Evolutionary conservation across 768 basidiomycete species (phyloP).

Genomic region (Tulasnella sp.): DNA sequence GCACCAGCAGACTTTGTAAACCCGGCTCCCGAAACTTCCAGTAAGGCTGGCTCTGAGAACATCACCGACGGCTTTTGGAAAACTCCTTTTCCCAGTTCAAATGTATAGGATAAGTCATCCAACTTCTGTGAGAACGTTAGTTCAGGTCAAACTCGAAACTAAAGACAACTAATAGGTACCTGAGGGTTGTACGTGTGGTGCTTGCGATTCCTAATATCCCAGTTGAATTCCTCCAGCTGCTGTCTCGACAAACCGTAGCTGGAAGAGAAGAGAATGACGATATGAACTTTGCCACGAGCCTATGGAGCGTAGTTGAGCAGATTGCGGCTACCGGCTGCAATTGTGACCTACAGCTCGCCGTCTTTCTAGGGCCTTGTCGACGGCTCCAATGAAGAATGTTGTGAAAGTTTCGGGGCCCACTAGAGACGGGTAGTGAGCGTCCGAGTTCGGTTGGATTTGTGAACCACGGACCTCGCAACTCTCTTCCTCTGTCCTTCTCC

Average conservation of each 20-base stretch:
- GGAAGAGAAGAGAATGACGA: constrained; percentile 64
- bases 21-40: constrained; percentile 72
- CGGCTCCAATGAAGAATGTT: constrained; percentile 69
- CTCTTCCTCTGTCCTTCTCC: constrained; percentile 70
- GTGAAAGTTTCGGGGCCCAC: constrained; percentile 66
- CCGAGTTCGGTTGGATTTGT: constrained; percentile 2
- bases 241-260: constrained; percentile 66
- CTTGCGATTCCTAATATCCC: constrained; percentile 46
- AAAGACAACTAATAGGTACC: constrained; percentile 9
- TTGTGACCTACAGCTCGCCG: constrained; percentile 34
- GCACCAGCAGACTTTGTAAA: constrained; percentile 61
- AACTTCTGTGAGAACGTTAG: neutral
- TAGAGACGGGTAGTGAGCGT: constrained; percentile 27
- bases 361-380: constrained; percentile 44
- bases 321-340: neutral
- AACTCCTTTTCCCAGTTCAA: constrained; percentile 43
- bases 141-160: neutral
- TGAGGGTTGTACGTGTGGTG: constrained; percentile 25
- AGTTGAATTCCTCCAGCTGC: constrained; percentile 66
- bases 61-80: constrained; percentile 45
- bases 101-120: constrained; percentile 45
- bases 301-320: constrained; percentile 25
- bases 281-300: constrained; percentile 47
- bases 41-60: constrained; percentile 54
- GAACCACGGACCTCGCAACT: constrained; percentile 53